These are phyloP conservation scores for Lasiodiplodia hormozganensis DNA, from an alignment of 2,329 filamentous ascomycete genomes.

Conservation along the genomic window DNA sequence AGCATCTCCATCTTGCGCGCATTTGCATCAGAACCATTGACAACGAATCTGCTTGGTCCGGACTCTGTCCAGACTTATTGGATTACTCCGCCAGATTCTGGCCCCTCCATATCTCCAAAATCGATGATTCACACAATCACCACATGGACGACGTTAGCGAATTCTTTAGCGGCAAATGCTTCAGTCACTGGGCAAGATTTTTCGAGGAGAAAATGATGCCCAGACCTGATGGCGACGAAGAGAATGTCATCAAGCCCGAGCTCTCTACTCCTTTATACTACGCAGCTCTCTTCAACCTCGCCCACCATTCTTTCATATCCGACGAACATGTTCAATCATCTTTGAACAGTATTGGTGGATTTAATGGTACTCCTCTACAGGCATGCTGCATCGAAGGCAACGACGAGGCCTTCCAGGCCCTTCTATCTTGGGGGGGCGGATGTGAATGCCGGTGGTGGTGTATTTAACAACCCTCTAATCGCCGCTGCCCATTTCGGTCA, in stretches of 20 bases:
- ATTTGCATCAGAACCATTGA: not conserved
- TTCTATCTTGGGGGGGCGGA: not conserved
- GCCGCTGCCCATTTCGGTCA: not conserved
- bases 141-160: not conserved
- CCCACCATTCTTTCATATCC: not conserved
- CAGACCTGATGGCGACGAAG: too few relatives aligned
- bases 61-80: not conserved
- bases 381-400: not conserved
- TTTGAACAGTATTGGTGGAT: not conserved
- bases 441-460: not conserved
- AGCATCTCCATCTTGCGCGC: not conserved
- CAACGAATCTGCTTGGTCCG: not conserved
- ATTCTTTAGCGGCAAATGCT: not conserved
- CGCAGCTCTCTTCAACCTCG: not conserved
- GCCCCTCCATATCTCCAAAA: not conserved
- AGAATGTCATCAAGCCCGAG: not conserved
- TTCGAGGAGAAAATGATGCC: not conserved
- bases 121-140: not conserved
- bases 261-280: not conserved
- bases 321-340: not conserved
- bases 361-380: not conserved
- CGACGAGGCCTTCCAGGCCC: not conserved
- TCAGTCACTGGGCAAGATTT: not conserved
- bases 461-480: not conserved
- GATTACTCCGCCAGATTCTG: not conserved